phyloP scores from a whole-genome alignment of 352 stramenopile species.

The Phytophthora uliginosa region DNA sequence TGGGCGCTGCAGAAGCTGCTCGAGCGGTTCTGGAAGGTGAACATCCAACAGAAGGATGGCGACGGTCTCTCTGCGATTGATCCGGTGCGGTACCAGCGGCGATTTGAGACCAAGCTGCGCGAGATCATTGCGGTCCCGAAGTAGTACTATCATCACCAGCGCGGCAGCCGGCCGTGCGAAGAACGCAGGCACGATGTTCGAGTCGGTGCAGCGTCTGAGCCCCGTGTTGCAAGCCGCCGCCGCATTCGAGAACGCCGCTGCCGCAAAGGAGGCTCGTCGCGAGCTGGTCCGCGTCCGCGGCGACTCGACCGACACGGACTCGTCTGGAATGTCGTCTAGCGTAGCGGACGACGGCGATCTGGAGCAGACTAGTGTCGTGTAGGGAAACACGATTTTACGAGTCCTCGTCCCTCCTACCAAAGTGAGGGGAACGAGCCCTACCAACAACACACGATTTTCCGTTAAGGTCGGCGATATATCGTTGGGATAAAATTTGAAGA shows the following conservation, averaged over 20 bases:
- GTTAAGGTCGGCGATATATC: too few relatives aligned
- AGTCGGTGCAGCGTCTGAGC: conserved; percentile 48
- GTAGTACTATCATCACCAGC: conserved; percentile 48
- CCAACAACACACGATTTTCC: too few relatives aligned
- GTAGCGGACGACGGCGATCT: conserved; percentile 43
- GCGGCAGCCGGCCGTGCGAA: conserved; percentile 17
- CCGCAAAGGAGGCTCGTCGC: conserved; percentile 27
- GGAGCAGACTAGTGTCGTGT: conserved; percentile 46
- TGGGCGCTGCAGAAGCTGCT: conserved; percentile 88
- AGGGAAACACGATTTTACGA: too few relatives aligned
- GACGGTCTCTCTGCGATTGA: conserved; percentile 89
- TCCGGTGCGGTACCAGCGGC: conserved; percentile 74
- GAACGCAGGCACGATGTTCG: conserved; percentile 26
- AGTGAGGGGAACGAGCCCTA: too few relatives aligned
- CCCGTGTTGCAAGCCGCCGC: conserved; percentile 45
- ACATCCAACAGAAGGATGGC: conserved; percentile 70
- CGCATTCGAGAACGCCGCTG: conserved; percentile 39
- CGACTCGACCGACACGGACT: conserved; percentile 45
- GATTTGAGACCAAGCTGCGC: conserved; percentile 86
- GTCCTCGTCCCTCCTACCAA: too few relatives aligned
- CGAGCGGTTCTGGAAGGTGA: conserved; percentile 89
- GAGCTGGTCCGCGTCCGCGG: conserved; percentile 28
- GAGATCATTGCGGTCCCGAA: conserved; percentile 87
- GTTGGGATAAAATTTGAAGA: too few relatives aligned
- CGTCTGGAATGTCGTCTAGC: conserved; percentile 31